These are phyloP conservation scores for Penicillium arizonense DNA, from an alignment of 495 filamentous ascomycete species.

Conservation along the genomic window DNA sequence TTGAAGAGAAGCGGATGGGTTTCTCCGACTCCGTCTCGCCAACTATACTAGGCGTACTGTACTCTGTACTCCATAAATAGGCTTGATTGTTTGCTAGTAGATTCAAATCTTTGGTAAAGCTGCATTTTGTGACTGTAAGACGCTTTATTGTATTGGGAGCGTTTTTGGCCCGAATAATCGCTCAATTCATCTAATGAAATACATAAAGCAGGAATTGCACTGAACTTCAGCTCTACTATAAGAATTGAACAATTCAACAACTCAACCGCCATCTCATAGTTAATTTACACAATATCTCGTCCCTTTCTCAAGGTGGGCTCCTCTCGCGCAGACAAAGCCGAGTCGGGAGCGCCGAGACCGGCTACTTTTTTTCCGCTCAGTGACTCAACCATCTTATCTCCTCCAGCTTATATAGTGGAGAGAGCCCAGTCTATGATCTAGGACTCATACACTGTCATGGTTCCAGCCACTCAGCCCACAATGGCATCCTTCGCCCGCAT, in stretches of 20 bases:
- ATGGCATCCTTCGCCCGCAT: slow-evolving; percentile 42
- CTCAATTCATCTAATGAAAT: too few species aligned
- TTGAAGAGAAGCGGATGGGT: slow-evolving; percentile 13
- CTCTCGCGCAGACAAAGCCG: slow-evolving; percentile 11
- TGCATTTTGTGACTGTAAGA: too few species aligned
- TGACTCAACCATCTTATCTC: slow-evolving; percentile 14
- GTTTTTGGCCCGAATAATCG: too few species aligned
- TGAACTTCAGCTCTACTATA: too few species aligned
- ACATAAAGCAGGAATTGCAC: too few species aligned
- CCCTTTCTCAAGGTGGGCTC: slow-evolving; percentile 6
- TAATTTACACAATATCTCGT: background rate
- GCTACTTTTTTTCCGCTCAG: slow-evolving; percentile 21
- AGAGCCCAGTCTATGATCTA: background rate
- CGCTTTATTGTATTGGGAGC: too few species aligned
- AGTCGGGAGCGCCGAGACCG: slow-evolving; percentile 20
- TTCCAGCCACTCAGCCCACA: slow-evolving; percentile 27
- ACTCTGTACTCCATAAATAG: background rate
- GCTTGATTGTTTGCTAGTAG: too few species aligned
- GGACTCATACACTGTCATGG: slow-evolving; percentile 20
- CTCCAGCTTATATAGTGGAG: background rate
- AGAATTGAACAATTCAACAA: too few species aligned
- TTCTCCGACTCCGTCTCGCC: slow-evolving; percentile 39
- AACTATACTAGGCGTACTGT: background rate
- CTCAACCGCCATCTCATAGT: background rate
- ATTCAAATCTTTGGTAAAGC: too few species aligned